A percentile compares a stretch with the other conserved stretches of the same genome.
phyloP scores from a whole-genome alignment of 495 filamentous ascomycete species.

The Penicillium robsamsonii region DNA sequence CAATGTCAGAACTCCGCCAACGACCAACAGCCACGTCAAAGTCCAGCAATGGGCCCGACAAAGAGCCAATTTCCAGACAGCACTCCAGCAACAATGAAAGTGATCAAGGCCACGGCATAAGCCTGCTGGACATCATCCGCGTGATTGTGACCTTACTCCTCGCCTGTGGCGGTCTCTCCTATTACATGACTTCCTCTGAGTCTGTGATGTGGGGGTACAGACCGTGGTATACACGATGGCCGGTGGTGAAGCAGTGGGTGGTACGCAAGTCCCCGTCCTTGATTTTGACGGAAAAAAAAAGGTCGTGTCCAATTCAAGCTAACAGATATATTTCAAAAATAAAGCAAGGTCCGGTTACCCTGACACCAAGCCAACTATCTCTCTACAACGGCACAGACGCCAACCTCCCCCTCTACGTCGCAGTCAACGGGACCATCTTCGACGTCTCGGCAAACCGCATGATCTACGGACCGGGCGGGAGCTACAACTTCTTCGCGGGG shows the following conservation, averaged over 20 bases:
- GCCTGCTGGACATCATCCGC: constrained; percentile 71
- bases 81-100: constrained; percentile 16
- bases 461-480: constrained; percentile 87
- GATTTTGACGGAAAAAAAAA: too few relatives aligned
- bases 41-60: constrained; percentile 12
- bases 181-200: constrained; percentile 71
- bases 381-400: constrained; percentile 77
- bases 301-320: background rate
- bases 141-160: constrained; percentile 67
- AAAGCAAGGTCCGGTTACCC: constrained; percentile 52
- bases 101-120: constrained; percentile 37
- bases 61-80: constrained; percentile 12
- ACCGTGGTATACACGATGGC: constrained; percentile 64
- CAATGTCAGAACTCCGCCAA: constrained; percentile 45
- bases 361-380: constrained; percentile 72
- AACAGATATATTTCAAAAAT: constrained; percentile 3
- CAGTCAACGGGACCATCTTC: constrained; percentile 91
- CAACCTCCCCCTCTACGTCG: constrained; percentile 78
- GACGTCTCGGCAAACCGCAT: constrained; percentile 75
- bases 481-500: constrained; percentile 85
- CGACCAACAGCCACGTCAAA: constrained; percentile 23
- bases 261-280: constrained; percentile 40
- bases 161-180: constrained; percentile 69
- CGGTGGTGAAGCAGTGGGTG: constrained; percentile 60
- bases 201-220: constrained; percentile 66